These are phyloP conservation scores for Calonectria honghensis DNA, from an alignment of 2,329 filamentous ascomycete genomes.

Conservation along the genomic window DNA sequence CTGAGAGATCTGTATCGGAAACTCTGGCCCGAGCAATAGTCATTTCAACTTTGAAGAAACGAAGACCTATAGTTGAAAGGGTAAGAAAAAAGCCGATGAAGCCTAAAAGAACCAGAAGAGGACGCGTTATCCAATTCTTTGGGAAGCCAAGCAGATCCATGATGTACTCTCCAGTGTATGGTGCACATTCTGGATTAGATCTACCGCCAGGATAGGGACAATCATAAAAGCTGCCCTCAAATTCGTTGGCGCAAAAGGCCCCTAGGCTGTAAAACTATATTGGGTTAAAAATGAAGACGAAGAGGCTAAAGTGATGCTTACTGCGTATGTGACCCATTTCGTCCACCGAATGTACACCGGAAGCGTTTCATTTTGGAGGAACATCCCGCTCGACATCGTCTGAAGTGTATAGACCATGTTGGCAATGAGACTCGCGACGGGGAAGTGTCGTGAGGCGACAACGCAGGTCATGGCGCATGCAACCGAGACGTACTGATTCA, in stretches of 20 bases:
- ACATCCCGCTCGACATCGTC: conserved; percentile 84
- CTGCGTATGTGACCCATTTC: conserved; percentile 79
- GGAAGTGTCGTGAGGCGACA: conserved; percentile 79
- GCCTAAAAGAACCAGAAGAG: conserved; percentile 77
- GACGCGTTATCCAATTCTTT: conserved; percentile 78
- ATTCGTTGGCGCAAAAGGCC: conserved; percentile 83
- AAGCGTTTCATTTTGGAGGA: conserved; percentile 83
- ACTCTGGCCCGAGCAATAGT: conserved; percentile 78
- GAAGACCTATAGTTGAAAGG: conserved; percentile 76
- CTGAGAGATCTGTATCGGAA: conserved; percentile 77
- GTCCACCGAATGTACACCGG: conserved; percentile 87
- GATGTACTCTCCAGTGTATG: conserved; percentile 82
- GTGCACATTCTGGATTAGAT: conserved; percentile 77
- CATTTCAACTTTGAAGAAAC: conserved; percentile 80
- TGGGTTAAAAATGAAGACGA: conserved; percentile 39
- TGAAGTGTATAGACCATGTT: conserved; percentile 85
- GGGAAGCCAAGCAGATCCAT: conserved; percentile 82
- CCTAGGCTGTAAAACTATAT: conserved; percentile 81
- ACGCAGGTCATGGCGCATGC: conserved; percentile 83
- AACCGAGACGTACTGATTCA: conserved; percentile 84
- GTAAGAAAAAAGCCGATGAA: conserved; percentile 79
- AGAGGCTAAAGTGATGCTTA: conserved; percentile 55
- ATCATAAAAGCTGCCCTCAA: conserved; percentile 82
- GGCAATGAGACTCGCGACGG: conserved; percentile 81
- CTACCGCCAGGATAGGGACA: conserved; percentile 79